Percentiles rank a stretch among this genome's conserved stretches.
Conservation (phyloP, 257 asterid species). For the Cynanchum wilfordii region DNA sequence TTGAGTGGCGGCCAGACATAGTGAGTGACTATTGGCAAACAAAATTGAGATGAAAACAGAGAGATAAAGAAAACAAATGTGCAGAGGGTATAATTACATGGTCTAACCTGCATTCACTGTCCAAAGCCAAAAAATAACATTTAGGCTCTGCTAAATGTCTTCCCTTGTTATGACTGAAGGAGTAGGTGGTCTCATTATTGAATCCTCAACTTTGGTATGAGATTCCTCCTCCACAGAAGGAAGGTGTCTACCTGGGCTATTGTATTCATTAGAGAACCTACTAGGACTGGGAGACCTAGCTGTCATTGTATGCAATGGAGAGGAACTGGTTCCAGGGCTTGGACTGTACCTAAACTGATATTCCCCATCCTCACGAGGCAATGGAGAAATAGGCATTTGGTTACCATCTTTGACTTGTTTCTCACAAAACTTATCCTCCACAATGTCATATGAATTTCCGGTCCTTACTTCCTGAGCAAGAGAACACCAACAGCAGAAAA, state of each 20-base stretch:
- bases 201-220: conserved; percentile 26
- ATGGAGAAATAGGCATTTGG: conserved; percentile 37
- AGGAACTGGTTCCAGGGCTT: conserved; percentile 22
- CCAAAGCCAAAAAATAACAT: neutral
- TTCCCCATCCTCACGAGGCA: conserved; percentile 59
- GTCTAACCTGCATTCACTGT: neutral
- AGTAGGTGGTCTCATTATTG: conserved; percentile 42
- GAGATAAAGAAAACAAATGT: neutral
- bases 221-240: conserved; percentile 35
- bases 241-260: conserved; percentile 39
- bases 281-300: conserved; percentile 43
- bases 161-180: conserved; percentile 42
- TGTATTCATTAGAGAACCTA: conserved; percentile 28
- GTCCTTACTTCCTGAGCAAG: conserved; percentile 90
- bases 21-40: neutral
- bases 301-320: conserved; percentile 15
- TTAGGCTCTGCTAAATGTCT: conserved; percentile 27
- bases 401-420: conserved; percentile 25
- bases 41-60: neutral
- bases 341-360: conserved; percentile 37
- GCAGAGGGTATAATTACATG: neutral
- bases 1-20: neutral
- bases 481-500: conserved; percentile 89
- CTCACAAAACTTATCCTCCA: conserved; percentile 59
- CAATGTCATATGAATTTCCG: conserved; percentile 64